phyloP scores from a whole-genome alignment of 1,284 basidiomycete genomes.

The Papiliotrema laurentii region DNA sequence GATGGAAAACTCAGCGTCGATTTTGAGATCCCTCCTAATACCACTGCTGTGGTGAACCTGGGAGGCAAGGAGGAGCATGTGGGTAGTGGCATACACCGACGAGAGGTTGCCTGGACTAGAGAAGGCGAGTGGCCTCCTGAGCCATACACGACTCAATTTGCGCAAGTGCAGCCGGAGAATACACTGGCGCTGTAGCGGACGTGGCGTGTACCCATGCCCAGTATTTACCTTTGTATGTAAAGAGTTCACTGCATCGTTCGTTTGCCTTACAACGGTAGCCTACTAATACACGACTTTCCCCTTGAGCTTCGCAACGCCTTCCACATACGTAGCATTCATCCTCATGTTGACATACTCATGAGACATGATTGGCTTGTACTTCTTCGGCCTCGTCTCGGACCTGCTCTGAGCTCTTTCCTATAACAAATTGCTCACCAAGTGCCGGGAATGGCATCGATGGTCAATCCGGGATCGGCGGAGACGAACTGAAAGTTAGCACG shows the following conservation, averaged over 20 bases:
- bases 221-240: too few species aligned
- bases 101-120: not conserved
- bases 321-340: slow-evolving; percentile 27
- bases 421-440: slow-evolving; percentile 44
- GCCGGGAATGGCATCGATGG: slow-evolving; percentile 55
- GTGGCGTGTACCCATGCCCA: too few species aligned
- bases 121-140: slow-evolving; percentile 1
- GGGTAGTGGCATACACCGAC: slow-evolving; percentile 8
- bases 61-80: slow-evolving; percentile 20
- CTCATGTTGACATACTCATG: slow-evolving; percentile 44
- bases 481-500: slow-evolving; percentile 20
- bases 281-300: slow-evolving; percentile 8
- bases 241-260: too few species aligned
- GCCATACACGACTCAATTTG: not conserved
- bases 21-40: slow-evolving; percentile 30
- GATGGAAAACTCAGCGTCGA: slow-evolving; percentile 16
- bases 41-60: slow-evolving; percentile 18
- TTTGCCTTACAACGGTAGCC: too few species aligned
- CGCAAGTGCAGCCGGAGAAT: not conserved
- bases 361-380: slow-evolving; percentile 52
- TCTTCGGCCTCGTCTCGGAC: slow-evolving; percentile 48
- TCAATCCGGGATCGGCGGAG: slow-evolving; percentile 52
- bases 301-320: slow-evolving; percentile 6
- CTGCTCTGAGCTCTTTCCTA: not conserved
- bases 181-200: not conserved